Base-by-base conservation (phyloP, 75 land plant species). In the Isoetes taiwanensis region DNA sequence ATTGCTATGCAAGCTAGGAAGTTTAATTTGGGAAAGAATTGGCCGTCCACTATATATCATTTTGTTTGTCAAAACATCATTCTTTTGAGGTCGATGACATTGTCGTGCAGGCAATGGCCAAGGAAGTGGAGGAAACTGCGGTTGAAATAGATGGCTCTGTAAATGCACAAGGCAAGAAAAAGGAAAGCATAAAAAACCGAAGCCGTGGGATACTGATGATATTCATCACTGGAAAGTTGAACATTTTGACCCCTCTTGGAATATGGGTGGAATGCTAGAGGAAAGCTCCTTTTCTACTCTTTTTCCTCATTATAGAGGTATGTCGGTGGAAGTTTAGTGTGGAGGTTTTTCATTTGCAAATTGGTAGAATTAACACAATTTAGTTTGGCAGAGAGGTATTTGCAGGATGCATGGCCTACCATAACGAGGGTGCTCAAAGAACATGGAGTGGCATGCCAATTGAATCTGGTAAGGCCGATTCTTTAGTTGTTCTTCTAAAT, bases 111-210 rank as follows among this genome's bases (percentile, higher is more conserved):
- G n/a, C n/a, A n/a, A n/a, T n/a, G n/a, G n/a, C n/a, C n/a, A n/a
- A n/a, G n/a, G n/a, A n/a, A n/a, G n/a, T n/a, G n/a, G n/a, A n/a
- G n/a, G n/a, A n/a, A n/a, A n/a, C n/a, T n/a, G n/a, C n/a, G n/a
- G n/a, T n/a, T n/a, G n/a, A n/a, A n/a, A n/a, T n/a, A n/a, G n/a
- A n/a, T n/a, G n/a, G n/a, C n/a, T n/a, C n/a, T n/a, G n/a, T n/a
- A n/a, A 61, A 61, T 28, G 53, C 55, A 6, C 53, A 64, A 46
- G 67, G 67, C 30, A 70, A 43, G 43, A 24, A 0, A 86, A 91
- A 59, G 97, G 97, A 33, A 91, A 91, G 74, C 97, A 86, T 62
- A 88, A 91, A 63, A 91, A 86, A 67, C 82, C 81, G 8, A 91
- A 86, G 77, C 94, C 97, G 3, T 91, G 97, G 97, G 97, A 91